Evolutionary conservation across 805 yeast genomes (phyloP), one percentile per base, ranked within the genome.

Genomic region (Pichia paraexigua): DNA sequence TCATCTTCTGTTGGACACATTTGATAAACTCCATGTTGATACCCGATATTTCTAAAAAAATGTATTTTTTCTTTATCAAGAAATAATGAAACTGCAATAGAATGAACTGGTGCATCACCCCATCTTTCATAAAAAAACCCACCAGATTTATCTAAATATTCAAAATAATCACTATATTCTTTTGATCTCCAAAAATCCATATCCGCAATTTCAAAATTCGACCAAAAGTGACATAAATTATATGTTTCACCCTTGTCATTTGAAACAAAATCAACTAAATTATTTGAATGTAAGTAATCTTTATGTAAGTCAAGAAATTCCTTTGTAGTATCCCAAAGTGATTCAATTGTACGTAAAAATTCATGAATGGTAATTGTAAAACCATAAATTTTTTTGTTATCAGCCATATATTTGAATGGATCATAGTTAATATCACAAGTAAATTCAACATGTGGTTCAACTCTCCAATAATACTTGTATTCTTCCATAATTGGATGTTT

Each of bases 51-150:
- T 51, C 80, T 83, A 60, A 87, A 85, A 70, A 78, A 85, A 65
- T 84, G 87, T 18, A 87, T 63, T 60, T 85, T 77, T 30, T 71
- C 68, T 58, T 73, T 72, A 54, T 79, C 75, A 47, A 83, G 65
- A 60, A 85, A 73, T 45, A 83, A 68, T 1, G 89, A 69, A 2
- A 80, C 86, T 6, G 87, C 95, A 47, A 87, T 75, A 0, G 95
- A 79, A 68, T 87, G 95, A n/a, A 87, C 79, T 4, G 95, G 95
- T 0, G 95, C 96, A 68, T 88, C 96, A 21, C 96, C 96, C 95
- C 96, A 88, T 58, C 96, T 75, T 69, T 88, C 94, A 63, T 86
- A 85, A 65, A 79, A 87, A 64, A 87, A 87, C 0, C 95, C 95
- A 52, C 95, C 95, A 3, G 77, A 64, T 45, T 66, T 53, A 63